Conservation (phyloP, 163 green algal species). For the Scenedesmus sp. region DNA sequence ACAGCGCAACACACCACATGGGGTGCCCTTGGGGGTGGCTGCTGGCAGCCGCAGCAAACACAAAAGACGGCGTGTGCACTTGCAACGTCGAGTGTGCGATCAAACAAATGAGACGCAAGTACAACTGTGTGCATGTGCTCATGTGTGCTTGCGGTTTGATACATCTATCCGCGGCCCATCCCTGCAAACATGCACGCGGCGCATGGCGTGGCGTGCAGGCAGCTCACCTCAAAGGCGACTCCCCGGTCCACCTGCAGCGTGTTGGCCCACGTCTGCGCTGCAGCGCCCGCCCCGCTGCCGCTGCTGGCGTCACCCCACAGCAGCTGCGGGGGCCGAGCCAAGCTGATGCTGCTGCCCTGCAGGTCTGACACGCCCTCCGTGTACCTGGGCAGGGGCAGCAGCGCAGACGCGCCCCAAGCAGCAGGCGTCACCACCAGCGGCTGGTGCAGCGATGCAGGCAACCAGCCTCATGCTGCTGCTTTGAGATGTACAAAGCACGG, state of each 20-base stretch:
- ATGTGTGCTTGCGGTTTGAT: no score
- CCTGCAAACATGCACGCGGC: no score
- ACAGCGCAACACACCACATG: no score
- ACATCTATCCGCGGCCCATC: no score
- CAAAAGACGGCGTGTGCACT: not conserved
- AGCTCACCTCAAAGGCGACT: constrained; percentile 76
- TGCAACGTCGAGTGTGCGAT: no score
- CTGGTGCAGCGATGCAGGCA: not conserved
- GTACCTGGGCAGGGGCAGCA: constrained; percentile 56
- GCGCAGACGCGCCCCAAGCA: no score
- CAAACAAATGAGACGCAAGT: no score
- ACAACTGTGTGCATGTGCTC: no score
- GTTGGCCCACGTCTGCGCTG: constrained; percentile 73
- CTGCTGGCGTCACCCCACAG: constrained; percentile 74
- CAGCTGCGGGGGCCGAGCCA: constrained; percentile 59
- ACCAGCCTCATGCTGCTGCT: not conserved
- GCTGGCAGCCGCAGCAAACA: no score
- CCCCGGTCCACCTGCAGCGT: constrained; percentile 87
- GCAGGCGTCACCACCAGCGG: not conserved
- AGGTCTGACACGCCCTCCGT: constrained; percentile 87
- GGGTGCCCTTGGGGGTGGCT: no score
- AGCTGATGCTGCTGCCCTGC: constrained; percentile 69
- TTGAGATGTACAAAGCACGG: no score
- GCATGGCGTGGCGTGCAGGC: no score
- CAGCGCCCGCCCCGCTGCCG: not conserved